These are phyloP conservation scores for Raffaelea albimanens DNA, from an alignment of 2,329 filamentous ascomycete species.

Conservation along the genomic window DNA sequence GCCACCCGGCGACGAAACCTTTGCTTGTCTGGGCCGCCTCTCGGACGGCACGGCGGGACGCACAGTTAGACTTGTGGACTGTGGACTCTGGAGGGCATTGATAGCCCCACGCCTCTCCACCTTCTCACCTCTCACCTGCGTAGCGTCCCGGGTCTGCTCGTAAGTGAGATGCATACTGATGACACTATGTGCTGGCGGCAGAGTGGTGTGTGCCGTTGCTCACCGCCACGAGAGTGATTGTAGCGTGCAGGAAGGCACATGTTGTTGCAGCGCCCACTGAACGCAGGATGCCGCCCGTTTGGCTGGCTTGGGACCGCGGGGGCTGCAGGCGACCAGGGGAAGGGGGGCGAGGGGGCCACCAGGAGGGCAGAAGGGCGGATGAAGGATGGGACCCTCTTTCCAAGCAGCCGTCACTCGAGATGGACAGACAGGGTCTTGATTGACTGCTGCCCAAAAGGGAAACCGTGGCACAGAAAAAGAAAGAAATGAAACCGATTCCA, in stretches of 20 bases:
- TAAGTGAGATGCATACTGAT: too few relatives aligned
- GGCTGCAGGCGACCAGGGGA: conserved; percentile 1
- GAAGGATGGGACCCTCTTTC: background rate
- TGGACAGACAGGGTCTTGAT: too few relatives aligned
- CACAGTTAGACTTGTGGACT: background rate
- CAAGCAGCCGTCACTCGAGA: background rate
- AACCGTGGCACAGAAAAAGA: too few relatives aligned
- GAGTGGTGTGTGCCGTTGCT: background rate
- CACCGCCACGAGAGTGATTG: background rate
- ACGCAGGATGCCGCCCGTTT: conserved; percentile 11
- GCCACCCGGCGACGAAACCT: too few relatives aligned
- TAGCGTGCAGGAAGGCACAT: background rate
- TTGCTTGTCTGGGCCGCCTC: conserved; percentile 2
- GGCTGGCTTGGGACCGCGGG: conserved; percentile 11
- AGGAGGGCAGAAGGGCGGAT: background rate
- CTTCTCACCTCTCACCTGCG: background rate
- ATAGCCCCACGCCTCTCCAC: conserved; percentile 6
- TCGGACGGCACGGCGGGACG: conserved; percentile 9
- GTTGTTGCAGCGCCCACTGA: conserved; percentile 8
- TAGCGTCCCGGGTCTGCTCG: background rate
- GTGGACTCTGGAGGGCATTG: background rate
- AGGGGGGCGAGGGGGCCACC: background rate
- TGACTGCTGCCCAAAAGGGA: too few relatives aligned
- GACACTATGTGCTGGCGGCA: too few relatives aligned
- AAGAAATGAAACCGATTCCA: too few relatives aligned